Percentiles rank a stretch among this genome's conserved stretches.
Evolutionary conservation across 2,329 filamentous ascomycete genomes (phyloP).

Genomic region (Fusarium robinianum): DNA sequence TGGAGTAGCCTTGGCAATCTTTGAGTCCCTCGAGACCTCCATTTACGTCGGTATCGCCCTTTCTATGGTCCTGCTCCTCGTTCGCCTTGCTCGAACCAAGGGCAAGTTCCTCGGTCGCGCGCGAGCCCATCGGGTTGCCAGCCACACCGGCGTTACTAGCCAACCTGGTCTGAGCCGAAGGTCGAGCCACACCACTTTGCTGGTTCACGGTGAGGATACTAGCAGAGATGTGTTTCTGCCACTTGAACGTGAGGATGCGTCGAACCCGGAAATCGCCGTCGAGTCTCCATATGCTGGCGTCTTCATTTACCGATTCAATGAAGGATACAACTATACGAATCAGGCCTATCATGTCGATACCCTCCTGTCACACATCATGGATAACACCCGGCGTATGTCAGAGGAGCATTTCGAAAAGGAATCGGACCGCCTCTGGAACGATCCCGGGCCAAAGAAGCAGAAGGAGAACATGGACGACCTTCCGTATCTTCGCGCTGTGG

Average conservation of each 20-base stretch:
- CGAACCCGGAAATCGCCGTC: constrained; percentile 51
- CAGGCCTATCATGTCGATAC: constrained; percentile 53
- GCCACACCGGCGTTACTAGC: not conserved
- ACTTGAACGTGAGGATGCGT: constrained; percentile 47
- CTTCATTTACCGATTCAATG: constrained; percentile 56
- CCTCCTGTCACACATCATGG: constrained; percentile 46
- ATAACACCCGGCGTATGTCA: constrained; percentile 47
- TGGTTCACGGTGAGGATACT: constrained; percentile 4
- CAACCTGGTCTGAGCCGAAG: not conserved
- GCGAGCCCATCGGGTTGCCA: constrained; percentile 23
- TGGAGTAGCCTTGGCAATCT: constrained; percentile 65
- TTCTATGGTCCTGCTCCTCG: constrained; percentile 49
- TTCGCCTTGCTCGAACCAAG: constrained; percentile 52
- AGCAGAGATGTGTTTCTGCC: constrained; percentile 48
- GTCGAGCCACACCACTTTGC: not conserved
- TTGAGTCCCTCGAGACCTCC: constrained; percentile 54
- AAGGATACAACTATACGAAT: constrained; percentile 59
- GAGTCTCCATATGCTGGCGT: constrained; percentile 53
- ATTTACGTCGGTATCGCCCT: constrained; percentile 55
- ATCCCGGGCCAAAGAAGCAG: constrained; percentile 47
- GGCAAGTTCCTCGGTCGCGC: constrained; percentile 53
- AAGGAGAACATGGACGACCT: constrained; percentile 39
- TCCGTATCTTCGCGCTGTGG: constrained; percentile 56
- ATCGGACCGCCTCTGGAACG: constrained; percentile 60
- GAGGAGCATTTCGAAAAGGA: constrained; percentile 44